Evolutionary conservation across 2,329 filamentous ascomycete species (phyloP), one percentile per base, ranked within the genome.

Genomic region (Monosporascus sp.): DNA sequence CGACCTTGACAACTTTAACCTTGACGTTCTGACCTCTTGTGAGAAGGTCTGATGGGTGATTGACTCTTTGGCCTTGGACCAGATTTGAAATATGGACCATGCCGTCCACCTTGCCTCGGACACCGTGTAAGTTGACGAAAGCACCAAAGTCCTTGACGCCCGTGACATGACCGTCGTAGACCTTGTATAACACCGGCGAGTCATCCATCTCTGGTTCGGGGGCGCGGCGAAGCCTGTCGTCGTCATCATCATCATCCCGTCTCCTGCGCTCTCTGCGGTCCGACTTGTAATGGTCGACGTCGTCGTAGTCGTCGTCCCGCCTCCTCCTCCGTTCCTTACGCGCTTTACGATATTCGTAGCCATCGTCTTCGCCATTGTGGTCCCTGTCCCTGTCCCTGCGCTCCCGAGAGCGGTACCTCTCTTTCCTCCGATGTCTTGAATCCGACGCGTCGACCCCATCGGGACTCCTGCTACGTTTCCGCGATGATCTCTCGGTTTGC

Each of bases 121-220:
- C 87, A 18, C 91, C 88, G 60, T 87, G 82, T n/a, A 99, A 70
- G 61, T 95, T 96, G 54, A 97, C 91, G 70, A 99, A 99, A 0
- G 86, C 91, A 11, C 94, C 94, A 72, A 97, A 99, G 57, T 97
- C 90, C 65, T 97, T 97, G 51, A 99, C 79, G 0, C 92, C 91
- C 0, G 90, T 97, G 15, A 97, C 89, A 64, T 87, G 86, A 1
- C 94, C 94, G 57, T 90, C 82, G 65, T 99, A 99, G 2, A 97
- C 75, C 67, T 99, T 99, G 76, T 86, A 86, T 7, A 95, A 72
- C 36, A 92, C 76, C 0, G 94, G 91, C 43, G 81, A 72, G 50
- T 96, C 88, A 69, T 99, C 94, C 9, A 96, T 68, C 62, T 96
- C 90, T 2, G 80, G 81, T 2, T 82, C 81, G 0, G 89, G 88